Base-by-base conservation (phyloP, 2,329 filamentous ascomycete genomes). In the Ceratocystis alfenasii region DNA sequence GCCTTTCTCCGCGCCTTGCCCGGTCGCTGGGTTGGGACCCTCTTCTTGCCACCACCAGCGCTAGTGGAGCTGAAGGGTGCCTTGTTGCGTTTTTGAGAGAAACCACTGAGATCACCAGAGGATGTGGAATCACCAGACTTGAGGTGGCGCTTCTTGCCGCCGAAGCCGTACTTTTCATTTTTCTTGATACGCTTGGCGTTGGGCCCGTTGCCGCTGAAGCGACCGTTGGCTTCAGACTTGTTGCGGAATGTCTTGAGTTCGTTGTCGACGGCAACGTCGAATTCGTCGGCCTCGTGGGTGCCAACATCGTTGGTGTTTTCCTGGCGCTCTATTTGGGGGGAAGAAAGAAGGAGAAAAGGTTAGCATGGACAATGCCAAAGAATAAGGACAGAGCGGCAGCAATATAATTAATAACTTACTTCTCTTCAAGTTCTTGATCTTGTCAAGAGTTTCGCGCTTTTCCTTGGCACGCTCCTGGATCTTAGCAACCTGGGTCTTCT, bases 401-500 rank as follows among this genome's bases (percentile, higher is more conserved):
- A 22, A 59, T n/a, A n/a, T 30, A 30, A 7, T 62, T 17, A 61
- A n/a, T 8, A 22, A 48, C 90, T 71, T 83, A 97, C 93, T 99
- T 80, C 92, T 85, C 85, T 99, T 99, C 72, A 99, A 79, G 33
- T 84, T 83, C 78, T 92, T 91, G 73, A 99, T 96, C 82, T 96
- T 96, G 71, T 97, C 94, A 69, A 99, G 79, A 3, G 91, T 95
- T 69, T 95, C 89, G 71, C 85, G 86, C 86, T 96, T 96, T 73
- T 87, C 87, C 82, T 95, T 95, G 63, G 89, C 86, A 62, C 94
- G 82, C 82, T 99, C 93, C 78, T 97, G 93, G 75, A 95, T 78
- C 80, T 96, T 96, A 68, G 92, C 92, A 68, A 96, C 85, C 80
- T 99, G 94, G 64, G 97, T 94, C 76, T 95, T 90, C 80, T 99